Conservation (phyloP, 2,329 filamentous ascomycete genomes). For the Colletotrichum sp. region DNA sequence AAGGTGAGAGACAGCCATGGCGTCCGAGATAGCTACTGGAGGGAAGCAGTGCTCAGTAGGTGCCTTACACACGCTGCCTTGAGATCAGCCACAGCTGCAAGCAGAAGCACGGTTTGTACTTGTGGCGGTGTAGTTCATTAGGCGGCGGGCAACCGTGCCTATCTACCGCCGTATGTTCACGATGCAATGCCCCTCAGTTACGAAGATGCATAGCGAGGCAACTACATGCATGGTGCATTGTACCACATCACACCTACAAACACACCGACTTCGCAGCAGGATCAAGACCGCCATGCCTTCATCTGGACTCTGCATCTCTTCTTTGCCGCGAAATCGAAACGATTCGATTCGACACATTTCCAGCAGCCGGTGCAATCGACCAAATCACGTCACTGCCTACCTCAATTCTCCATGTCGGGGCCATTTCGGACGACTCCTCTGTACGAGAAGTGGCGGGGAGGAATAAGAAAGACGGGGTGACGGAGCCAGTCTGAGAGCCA, state of each 20-base stretch:
- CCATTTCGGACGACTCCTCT: not conserved
- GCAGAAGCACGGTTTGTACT: not conserved
- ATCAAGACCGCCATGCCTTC: not conserved
- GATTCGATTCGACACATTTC: not conserved
- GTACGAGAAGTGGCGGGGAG: not conserved
- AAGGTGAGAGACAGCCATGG: not conserved
- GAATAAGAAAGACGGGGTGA: constrained; percentile 7
- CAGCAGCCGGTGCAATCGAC: not conserved
- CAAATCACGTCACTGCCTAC: not conserved
- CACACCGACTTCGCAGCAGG: not conserved
- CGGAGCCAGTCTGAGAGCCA: not conserved
- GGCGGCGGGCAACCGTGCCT: not conserved
- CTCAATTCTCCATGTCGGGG: not conserved
- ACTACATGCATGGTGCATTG: not conserved
- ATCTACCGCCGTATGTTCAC: not conserved
- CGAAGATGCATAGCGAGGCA: not conserved
- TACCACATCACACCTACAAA: not conserved
- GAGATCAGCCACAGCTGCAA: not conserved
- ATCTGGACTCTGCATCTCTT: not conserved
- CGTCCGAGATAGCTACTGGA: not conserved
- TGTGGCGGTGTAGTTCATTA: not conserved
- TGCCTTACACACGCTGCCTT: not conserved
- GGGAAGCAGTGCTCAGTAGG: not conserved
- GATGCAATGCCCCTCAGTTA: not conserved
- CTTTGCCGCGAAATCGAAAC: not conserved